Evolutionary conservation across 2,329 filamentous ascomycete species (phyloP).

Genomic region (Cryphonectria japonica): DNA sequence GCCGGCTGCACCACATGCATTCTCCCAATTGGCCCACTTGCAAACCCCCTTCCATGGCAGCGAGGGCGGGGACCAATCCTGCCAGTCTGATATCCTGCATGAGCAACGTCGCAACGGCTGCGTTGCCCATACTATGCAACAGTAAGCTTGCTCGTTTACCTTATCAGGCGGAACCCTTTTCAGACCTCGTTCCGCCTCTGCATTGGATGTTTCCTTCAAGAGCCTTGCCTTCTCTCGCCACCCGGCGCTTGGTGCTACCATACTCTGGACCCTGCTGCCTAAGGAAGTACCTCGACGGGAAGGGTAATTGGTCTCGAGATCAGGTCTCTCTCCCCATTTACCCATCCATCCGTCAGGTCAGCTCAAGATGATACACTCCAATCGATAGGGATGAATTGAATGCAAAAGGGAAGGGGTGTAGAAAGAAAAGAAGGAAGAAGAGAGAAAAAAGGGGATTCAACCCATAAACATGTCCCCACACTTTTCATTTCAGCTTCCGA

Average conservation of each 20-base stretch:
- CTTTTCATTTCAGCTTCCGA: neutral
- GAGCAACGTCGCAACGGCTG: neutral
- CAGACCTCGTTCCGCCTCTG: too few species aligned
- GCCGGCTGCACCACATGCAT: neutral
- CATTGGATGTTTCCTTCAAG: too few species aligned
- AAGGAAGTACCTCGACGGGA: too few species aligned
- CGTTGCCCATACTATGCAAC: too few species aligned
- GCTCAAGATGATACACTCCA: neutral
- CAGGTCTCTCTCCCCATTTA: too few species aligned
- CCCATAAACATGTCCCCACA: slow-evolving; percentile 2
- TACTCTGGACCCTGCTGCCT: neutral
- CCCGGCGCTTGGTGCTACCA: neutral
- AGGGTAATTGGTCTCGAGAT: neutral
- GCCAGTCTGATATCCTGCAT: neutral
- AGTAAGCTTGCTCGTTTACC: too few species aligned
- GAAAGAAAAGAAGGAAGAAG: neutral
- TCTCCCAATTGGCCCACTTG: neutral
- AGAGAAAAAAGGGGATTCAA: neutral
- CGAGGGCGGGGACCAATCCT: too few species aligned
- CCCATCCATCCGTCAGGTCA: neutral
- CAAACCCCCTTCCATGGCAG: too few species aligned
- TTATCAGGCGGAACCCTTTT: too few species aligned
- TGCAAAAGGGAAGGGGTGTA: neutral
- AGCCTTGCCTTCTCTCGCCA: neutral
- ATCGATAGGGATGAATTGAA: neutral